Evolutionary conservation across 2,329 filamentous ascomycete genomes (phyloP), one percentile per base, ranked within the genome.

Genomic region (Penicillium brevicompactum): DNA sequence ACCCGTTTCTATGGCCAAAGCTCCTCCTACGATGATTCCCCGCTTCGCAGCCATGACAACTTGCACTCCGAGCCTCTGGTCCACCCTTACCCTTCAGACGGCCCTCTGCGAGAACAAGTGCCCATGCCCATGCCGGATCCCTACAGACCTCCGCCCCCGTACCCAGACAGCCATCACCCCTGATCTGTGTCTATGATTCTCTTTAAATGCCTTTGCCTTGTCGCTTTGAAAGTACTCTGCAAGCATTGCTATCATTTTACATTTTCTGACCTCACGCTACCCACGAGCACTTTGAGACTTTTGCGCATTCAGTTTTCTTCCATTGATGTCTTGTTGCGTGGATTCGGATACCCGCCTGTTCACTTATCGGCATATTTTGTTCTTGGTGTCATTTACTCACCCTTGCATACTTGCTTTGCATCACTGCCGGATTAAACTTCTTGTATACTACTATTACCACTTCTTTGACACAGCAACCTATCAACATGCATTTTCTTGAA

Each of bases 51-150:
- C 24, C 44, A 53, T 30, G 48, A 46, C 13, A 54, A 63, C 38
- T 31, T 46, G 7, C 27, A 57, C 10, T 40, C 57, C 8, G 51
- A 52, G 18, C 49, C 45, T 11, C 42, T 21, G 14, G 42, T 21
- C 42, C 53, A 59, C 16, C 53, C 59, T 13, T 67, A 67, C 49
- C 57, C 61, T n/a, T 45, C 53, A 8, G 53, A 66, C n/a, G 58
- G 55, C n/a, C 56, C 61, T 7, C 63, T 71, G 11, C 67, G 67
- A 22, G 65, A 70, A 49, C 65, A 69, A 34, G 60, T 59, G 1
- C 69, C 69, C 4, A 70, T 72, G 24, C 68, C 69, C 34, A 60
- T 72, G 41, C 66, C 68, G 2, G 69, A 72, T 16, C 53, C 66
- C 13, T 71, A 69, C 46, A 63, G 66, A 43, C 64, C 68, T 30